phyloP scores from a whole-genome alignment of 148 eudicot genomes.

The Rhododendron ferrugineum region DNA sequence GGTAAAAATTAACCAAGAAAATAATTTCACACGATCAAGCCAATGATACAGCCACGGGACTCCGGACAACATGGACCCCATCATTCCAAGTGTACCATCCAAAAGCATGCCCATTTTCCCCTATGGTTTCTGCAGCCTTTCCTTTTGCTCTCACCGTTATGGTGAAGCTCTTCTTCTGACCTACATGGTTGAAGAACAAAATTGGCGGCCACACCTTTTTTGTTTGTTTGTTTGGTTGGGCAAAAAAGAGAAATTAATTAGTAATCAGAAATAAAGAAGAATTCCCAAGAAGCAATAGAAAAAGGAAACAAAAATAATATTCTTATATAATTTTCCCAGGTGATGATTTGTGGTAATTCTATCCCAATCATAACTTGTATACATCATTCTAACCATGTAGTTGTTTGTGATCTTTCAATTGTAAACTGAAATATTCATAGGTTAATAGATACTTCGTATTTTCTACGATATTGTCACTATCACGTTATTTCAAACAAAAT shows the following conservation, averaged over 20 bases:
- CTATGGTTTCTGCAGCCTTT: background rate
- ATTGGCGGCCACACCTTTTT: slow-evolving; percentile 35
- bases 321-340: background rate
- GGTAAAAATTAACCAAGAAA: background rate
- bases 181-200: slow-evolving; percentile 39
- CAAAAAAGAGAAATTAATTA: background rate
- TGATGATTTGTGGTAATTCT: background rate
- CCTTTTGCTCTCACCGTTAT: slow-evolving; percentile 39
- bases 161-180: slow-evolving; percentile 56
- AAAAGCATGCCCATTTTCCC: slow-evolving; percentile 32
- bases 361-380: background rate
- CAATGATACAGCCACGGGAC: slow-evolving; percentile 64
- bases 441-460: too few relatives aligned
- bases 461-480: too few relatives aligned
- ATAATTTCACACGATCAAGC: slow-evolving; percentile 13
- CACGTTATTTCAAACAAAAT: too few relatives aligned
- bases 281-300: background rate
- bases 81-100: slow-evolving; percentile 72
- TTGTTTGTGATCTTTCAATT: too few relatives aligned
- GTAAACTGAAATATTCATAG: too few relatives aligned
- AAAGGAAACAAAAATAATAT: background rate
- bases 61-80: slow-evolving; percentile 56
- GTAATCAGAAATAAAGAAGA: background rate
- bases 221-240: background rate
- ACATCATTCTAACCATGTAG: background rate